Conservation (phyloP, 2,329 filamentous ascomycete genomes). For the Colletotrichum liaoningense region DNA sequence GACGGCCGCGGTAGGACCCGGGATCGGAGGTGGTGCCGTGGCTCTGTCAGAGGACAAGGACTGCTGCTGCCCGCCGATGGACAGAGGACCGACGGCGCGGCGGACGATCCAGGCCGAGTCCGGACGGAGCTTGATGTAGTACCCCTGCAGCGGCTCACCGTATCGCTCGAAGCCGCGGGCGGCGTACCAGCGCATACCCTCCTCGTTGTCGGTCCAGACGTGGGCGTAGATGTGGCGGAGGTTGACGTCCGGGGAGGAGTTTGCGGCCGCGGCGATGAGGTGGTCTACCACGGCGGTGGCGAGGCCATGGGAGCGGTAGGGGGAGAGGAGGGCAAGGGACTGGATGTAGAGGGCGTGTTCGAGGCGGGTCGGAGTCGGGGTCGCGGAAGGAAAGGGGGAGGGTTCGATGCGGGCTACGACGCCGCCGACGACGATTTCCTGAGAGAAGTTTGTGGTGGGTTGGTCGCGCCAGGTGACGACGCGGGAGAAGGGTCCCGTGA, state of each 20-base stretch:
- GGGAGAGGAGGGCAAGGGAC: conserved; percentile 71
- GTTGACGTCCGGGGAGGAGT: conserved; percentile 48
- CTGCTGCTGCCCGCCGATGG: conserved; percentile 36
- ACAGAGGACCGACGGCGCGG: conserved; percentile 51
- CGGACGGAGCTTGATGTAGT: conserved; percentile 72
- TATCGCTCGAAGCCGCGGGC: conserved; percentile 66
- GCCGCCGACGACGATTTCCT: conserved; percentile 62
- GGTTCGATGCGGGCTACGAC: conserved; percentile 72
- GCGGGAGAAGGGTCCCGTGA: conserved; percentile 67
- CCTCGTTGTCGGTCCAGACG: conserved; percentile 75
- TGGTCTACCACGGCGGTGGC: conserved; percentile 67
- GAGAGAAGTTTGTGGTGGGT: conserved; percentile 7
- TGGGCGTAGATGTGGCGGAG: conserved; percentile 68
- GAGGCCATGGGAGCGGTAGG: conserved; percentile 71
- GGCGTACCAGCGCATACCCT: conserved; percentile 72
- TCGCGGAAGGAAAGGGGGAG: conserved; percentile 45
- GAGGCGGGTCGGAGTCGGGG: conserved; percentile 38
- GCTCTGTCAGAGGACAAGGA: conserved; percentile 8
- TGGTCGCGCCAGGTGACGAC: conserved; percentile 46
- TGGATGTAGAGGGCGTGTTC: conserved; percentile 71
- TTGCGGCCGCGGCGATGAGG: conserved; percentile 55
- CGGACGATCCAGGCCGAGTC: conserved; percentile 71
- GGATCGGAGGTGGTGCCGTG: conserved; percentile 30
- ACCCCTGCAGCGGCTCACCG: conserved; percentile 61
- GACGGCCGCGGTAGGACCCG: conserved; percentile 44